Evolutionary conservation across 2,329 filamentous ascomycete species (phyloP).

Genomic region (Talaromyces sp.): DNA sequence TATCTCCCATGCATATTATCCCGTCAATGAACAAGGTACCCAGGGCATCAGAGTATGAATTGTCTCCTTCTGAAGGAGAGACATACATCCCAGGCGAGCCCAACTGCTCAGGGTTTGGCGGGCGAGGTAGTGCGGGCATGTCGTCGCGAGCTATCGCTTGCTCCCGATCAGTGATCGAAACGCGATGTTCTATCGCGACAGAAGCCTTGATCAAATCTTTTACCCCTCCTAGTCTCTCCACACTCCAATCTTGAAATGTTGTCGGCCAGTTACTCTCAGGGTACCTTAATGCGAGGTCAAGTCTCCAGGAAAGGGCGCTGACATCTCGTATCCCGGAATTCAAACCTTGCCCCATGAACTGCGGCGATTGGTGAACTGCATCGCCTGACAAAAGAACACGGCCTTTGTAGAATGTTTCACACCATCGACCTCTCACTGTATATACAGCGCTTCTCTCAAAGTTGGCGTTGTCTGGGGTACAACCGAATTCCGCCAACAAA

Average conservation of each 20-base stretch:
- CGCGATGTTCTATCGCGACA: neutral
- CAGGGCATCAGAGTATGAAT: neutral
- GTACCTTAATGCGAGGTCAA: neutral
- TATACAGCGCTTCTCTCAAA: neutral
- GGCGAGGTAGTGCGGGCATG: neutral
- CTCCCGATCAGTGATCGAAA: neutral
- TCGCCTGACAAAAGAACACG: neutral
- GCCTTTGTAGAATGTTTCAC: neutral
- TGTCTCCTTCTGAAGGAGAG: neutral
- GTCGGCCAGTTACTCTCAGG: neutral
- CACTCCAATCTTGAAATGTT: neutral
- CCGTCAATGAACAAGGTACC: neutral
- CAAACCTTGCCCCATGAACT: neutral
- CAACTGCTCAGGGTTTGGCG: neutral
- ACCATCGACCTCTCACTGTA: neutral
- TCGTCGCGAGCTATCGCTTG: neutral
- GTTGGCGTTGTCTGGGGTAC: neutral
- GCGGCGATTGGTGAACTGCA: neutral
- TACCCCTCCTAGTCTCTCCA: neutral
- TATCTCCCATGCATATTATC: neutral
- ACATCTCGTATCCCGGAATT: slow-evolving; percentile 2
- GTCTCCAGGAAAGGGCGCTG: neutral
- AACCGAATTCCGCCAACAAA: neutral
- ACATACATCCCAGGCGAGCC: neutral
- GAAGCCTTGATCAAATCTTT: neutral